Evolutionary conservation across 2,329 filamentous ascomycete genomes (phyloP), one percentile per base, ranked within the genome.

Genomic region (Ophiostoma sp.): DNA sequence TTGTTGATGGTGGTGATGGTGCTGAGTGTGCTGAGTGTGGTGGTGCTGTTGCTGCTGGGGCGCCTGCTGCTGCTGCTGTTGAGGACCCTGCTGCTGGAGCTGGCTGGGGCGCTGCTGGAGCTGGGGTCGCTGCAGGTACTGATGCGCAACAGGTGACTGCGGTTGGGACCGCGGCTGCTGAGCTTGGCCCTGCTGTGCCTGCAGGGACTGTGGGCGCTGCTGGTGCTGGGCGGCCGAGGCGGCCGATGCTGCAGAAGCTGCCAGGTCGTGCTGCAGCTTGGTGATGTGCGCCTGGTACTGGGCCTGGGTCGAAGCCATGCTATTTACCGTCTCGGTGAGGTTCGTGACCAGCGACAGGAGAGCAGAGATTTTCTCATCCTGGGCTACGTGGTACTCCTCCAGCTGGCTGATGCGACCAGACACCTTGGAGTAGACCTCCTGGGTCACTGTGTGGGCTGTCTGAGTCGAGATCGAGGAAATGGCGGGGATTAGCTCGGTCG

Each of bases 291-390:
- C 85, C 77, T 93, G 90, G 74, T 93, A 87, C 70, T 90, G 85
- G 4, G 85, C 80, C 79, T 94, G 91, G 1, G 86, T 85, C 5
- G 86, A 80, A 5, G 88, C 88, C 88, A 94, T 89, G 15, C 85
- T 85, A 54, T 87, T 86, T 33, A 94, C 84, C 64, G 89, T 91
- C 73, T 89, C 87, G 2, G 88, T 86, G 71, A 94, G 82, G 33
- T 86, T 85, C 41, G 85, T 85, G 4, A 92, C 87, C 39, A 91
- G 84, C 17, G 85, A 83, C 8, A 89, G 84, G n/a, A 94, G 83
- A 75, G 91, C 86, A 69, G 91, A 87, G 71, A 94, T 90, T 83
- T 93, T 93, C 74, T 83, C 81, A 69, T 79, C 81, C 70, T 88
- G 85, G 3, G 81, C 80, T 6, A 83, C 82, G 69, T 85, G 84